These are phyloP conservation scores for Auricularia sp. DNA, from an alignment of 768 basidiomycete genomes.

Conservation along the genomic window DNA sequence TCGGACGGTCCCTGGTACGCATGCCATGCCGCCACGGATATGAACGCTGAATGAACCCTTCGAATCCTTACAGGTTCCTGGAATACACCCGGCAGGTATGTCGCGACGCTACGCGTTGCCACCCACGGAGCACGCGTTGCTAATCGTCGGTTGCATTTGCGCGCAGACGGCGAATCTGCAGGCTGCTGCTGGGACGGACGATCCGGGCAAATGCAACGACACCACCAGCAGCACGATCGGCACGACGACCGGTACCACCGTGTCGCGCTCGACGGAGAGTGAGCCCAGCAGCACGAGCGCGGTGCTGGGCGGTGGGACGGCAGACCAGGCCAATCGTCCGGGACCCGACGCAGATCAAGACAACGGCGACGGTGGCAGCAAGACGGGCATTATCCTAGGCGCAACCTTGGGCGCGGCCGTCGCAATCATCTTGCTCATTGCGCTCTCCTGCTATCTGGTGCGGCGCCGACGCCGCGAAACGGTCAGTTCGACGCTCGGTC, in stretches of 20 bases:
- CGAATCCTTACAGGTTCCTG: not conserved
- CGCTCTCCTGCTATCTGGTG: not conserved
- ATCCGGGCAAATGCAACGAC: not conserved
- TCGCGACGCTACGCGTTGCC: not conserved
- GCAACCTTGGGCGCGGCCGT: not conserved
- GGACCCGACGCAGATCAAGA: not conserved
- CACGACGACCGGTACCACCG: not conserved
- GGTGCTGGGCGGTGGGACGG: too few species aligned
- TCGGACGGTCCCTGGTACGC: not conserved
- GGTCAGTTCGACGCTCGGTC: not conserved
- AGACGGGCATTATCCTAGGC: not conserved
- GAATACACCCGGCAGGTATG: not conserved
- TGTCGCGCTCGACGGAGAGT: not conserved
- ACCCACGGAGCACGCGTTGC: not conserved
- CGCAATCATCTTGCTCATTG: not conserved
- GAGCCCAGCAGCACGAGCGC: not conserved
- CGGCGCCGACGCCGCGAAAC: not conserved
- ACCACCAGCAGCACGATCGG: not conserved
- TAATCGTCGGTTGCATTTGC: not conserved
- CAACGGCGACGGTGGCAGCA: not conserved
- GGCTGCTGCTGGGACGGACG: not conserved
- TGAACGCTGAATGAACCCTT: not conserved
- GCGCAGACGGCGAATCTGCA: not conserved
- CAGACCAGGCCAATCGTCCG: not conserved
- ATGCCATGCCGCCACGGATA: not conserved